Percentiles rank a stretch among this genome's conserved stretches.
phyloP scores from a whole-genome alignment of 2,329 filamentous ascomycete species.

The Ilyonectria sp. region DNA sequence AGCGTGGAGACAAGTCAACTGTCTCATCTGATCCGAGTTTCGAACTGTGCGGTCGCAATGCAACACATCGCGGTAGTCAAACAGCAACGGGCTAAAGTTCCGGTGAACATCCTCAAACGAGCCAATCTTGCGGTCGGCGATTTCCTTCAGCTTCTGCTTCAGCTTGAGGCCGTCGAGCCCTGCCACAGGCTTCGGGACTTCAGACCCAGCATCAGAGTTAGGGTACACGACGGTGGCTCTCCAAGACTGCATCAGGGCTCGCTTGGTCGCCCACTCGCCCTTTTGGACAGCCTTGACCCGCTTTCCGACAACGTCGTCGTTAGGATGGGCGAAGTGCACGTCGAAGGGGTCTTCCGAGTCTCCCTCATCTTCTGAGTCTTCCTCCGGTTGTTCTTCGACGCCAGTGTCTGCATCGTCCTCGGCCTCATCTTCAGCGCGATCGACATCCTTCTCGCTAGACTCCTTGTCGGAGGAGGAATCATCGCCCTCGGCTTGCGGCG shows the following conservation, averaged over 20 bases:
- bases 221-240: constrained; percentile 66
- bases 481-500: constrained; percentile 40
- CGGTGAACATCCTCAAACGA: constrained; percentile 75
- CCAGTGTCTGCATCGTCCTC: constrained; percentile 60
- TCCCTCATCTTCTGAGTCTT: constrained; percentile 66
- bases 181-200: constrained; percentile 52
- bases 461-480: constrained; percentile 33
- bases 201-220: constrained; percentile 53
- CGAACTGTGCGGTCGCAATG: constrained; percentile 79
- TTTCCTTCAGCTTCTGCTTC: constrained; percentile 78
- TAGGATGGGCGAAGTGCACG: constrained; percentile 80
- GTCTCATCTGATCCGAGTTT: constrained; percentile 79
- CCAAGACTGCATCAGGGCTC: constrained; percentile 62
- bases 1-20: constrained; percentile 84
- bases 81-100: constrained; percentile 79
- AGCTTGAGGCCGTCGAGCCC: constrained; percentile 69
- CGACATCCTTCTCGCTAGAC: constrained; percentile 54
- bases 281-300: constrained; percentile 67
- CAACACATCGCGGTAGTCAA: constrained; percentile 86
- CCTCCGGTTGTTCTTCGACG: constrained; percentile 47
- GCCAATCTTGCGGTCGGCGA: constrained; percentile 67
- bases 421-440: constrained; percentile 55
- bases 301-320: constrained; percentile 71
- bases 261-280: constrained; percentile 66
- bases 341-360: constrained; percentile 82